Conservation (phyloP, 768 basidiomycete genomes). For the Termitomyces sp. region DNA sequence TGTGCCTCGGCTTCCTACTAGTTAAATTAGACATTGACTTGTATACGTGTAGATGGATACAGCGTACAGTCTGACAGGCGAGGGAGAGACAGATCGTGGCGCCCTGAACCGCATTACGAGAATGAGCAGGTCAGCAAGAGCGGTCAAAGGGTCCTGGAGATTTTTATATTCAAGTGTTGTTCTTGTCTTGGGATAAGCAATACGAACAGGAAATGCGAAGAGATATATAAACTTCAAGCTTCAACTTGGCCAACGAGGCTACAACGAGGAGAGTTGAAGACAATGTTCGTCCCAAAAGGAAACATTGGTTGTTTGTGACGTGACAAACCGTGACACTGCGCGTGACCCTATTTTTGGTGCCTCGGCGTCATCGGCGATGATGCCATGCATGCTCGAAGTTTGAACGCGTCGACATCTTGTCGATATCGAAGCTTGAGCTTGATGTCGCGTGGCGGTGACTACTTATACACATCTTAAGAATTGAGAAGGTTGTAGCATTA, state of each 20-base stretch:
- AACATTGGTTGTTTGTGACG: neutral
- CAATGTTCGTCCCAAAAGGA: conserved; percentile 1
- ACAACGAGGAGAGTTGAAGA: neutral
- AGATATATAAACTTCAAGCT: neutral
- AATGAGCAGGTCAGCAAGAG: neutral
- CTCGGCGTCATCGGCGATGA: no score
- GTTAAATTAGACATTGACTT: neutral
- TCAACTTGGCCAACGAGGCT: neutral
- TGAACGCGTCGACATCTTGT: no score
- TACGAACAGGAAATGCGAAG: neutral
- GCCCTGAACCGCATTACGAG: conserved; percentile 51
- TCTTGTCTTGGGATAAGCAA: neutral
- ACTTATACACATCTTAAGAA: no score
- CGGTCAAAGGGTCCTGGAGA: neutral
- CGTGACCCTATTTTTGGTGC: neutral
- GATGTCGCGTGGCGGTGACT: no score
- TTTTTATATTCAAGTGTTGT: neutral
- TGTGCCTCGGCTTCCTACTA: conserved; percentile 30
- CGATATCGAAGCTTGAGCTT: no score
- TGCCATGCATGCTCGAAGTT: no score
- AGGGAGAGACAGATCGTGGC: conserved; percentile 24
- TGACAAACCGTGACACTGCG: neutral
- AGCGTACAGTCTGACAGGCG: conserved; percentile 16
- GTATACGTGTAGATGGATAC: neutral
- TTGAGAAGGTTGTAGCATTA: no score